phyloP scores from a whole-genome alignment of 192 early-diverging fungal genomes.

The Dissophora ornata region DNA sequence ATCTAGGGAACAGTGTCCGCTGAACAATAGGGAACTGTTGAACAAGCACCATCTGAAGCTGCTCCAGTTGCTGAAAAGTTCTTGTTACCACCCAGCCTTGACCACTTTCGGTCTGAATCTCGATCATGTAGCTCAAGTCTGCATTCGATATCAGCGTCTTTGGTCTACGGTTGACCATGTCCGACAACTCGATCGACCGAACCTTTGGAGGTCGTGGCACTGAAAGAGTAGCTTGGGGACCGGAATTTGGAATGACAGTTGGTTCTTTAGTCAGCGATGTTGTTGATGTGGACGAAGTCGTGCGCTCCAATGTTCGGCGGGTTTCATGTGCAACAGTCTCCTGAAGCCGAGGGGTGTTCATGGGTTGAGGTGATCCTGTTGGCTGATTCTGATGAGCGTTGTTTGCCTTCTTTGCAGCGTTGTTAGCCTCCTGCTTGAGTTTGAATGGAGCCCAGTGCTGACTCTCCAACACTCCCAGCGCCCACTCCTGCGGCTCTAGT shows the following conservation, averaged over 20 bases:
- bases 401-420: not conserved
- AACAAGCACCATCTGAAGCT: conserved; percentile 25
- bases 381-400: not conserved
- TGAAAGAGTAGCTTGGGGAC: not conserved
- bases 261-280: not conserved
- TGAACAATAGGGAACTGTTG: conserved; percentile 46
- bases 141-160: conserved; percentile 47
- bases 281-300: not conserved
- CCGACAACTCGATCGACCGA: conserved; percentile 22
- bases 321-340: no score
- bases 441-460: conserved; percentile 49
- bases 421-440: conserved; percentile 24
- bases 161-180: conserved; percentile 40
- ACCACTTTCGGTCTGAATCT: conserved; percentile 34
- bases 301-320: not conserved
- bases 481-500: conserved; percentile 40
- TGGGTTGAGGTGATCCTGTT: not conserved
- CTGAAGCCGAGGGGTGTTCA: no score
- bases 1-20: conserved; percentile 33
- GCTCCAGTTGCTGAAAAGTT: conserved; percentile 47
- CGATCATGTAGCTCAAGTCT: conserved; percentile 43
- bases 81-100: conserved; percentile 51
- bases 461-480: conserved; percentile 18
- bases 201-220: not conserved
- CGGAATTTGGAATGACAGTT: no score